Evolutionary conservation across 2,329 filamentous ascomycete genomes (phyloP), one percentile per base, ranked within the genome.

Genomic region (Ceratocystis albifundus): DNA sequence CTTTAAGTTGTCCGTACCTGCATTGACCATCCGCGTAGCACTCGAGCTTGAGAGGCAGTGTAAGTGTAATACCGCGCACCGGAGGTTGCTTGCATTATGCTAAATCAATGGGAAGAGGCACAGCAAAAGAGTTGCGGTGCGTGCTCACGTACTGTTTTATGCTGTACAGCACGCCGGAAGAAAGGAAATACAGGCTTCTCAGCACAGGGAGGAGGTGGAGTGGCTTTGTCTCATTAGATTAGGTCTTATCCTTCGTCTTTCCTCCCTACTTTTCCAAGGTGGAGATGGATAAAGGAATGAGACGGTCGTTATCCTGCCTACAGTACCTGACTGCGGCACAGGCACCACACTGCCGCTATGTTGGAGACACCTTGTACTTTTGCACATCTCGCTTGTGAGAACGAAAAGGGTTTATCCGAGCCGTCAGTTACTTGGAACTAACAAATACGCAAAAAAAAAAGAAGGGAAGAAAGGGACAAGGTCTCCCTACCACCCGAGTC

Each of bases 1-100:
- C 55, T 59, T 59, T 59, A 59, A 59, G 55, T 59, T 59, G 28
- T 32, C 15, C n/a, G 55, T 59, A 59, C 55, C 55, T 59, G 55
- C 55, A 59, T 59, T 32, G 55, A 36, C 55, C 30, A 30, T 36
- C 28, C 28, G 30, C 15, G 55, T 59, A 32, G 55, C 15, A 59
- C 55, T 36, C 36, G 25, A 36, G 22, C 17, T 20, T 25, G n/a
- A 7, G 48, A 53, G 55, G 55, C 55, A 59, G 55, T 59, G 28
- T 59, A 59, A 36, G 30, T 59, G 28, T 59, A 36, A n/a, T 59
- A 10, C 55, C 6, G 25, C 15, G 15, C 55, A 10, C 28, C 55
- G 55, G 30, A 36, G 55, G 20, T 22, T 41, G 36, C 36, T 41
- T 41, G 32, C 28, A 59, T 59, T 59, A 36, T 59, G 15, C 55